Evolutionary conservation across 495 filamentous ascomycete genomes (phyloP).

Genomic region (Xylaria cubensis): DNA sequence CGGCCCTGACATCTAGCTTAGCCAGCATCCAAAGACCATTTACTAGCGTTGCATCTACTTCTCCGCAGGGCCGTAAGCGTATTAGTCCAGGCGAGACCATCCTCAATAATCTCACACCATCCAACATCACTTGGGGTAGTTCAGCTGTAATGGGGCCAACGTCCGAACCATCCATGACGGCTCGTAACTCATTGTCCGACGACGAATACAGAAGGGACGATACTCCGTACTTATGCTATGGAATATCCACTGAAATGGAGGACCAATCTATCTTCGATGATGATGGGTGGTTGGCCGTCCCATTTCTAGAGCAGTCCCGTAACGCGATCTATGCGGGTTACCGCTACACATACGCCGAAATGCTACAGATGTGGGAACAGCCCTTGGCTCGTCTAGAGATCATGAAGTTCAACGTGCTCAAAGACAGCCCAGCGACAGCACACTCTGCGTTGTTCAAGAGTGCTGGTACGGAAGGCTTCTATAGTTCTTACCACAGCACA

Average conservation of each 20-base stretch:
- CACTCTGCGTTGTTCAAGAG: constrained; percentile 36
- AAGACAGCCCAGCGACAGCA: constrained; percentile 44
- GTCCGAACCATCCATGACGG: constrained; percentile 48
- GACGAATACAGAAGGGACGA: constrained; percentile 52
- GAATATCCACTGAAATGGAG: constrained; percentile 70
- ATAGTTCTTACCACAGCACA: constrained; percentile 42
- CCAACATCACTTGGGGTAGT: constrained; percentile 69
- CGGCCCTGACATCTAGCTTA: constrained; percentile 67
- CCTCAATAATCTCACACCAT: constrained; percentile 64
- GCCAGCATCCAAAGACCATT: constrained; percentile 77
- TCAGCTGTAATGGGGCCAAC: constrained; percentile 63
- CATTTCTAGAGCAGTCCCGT: constrained; percentile 72
- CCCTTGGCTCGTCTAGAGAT: constrained; percentile 78
- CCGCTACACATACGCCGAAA: constrained; percentile 78
- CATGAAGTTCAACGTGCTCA: constrained; percentile 77
- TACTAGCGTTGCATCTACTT: constrained; percentile 69
- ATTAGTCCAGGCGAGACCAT: constrained; percentile 72
- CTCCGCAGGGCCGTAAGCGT: constrained; percentile 74
- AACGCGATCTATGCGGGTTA: constrained; percentile 70
- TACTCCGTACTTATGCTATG: constrained; percentile 47
- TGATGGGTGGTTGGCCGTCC: constrained; percentile 69
- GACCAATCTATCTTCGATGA: constrained; percentile 81
- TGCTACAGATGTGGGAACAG: constrained; percentile 83
- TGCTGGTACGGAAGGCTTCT: constrained; percentile 38
- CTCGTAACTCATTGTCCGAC: constrained; percentile 55